A percentile compares a stretch with the other conserved stretches of the same genome.
These are phyloP conservation scores for Akanthomyces lecanii DNA, from an alignment of 2,329 filamentous ascomycete genomes.

Conservation along the genomic window DNA sequence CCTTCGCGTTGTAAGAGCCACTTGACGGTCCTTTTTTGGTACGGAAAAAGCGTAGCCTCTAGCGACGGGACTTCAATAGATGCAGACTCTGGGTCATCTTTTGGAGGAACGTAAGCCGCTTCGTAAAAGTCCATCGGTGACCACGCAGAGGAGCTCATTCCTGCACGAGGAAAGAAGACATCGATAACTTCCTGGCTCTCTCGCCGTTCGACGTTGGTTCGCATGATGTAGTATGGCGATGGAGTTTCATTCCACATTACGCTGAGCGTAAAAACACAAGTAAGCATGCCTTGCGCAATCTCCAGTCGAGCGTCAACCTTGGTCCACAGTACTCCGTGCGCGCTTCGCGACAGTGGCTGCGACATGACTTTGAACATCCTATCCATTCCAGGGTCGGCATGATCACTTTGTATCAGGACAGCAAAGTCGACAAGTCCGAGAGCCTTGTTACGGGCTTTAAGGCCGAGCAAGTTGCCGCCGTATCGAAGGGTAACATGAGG, in stretches of 20 bases:
- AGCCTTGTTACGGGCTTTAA: slow-evolving; percentile 5
- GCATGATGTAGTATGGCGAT: slow-evolving; percentile 29
- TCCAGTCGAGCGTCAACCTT: slow-evolving; percentile 25
- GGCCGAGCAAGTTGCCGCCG: neutral
- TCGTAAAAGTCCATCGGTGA: slow-evolving; percentile 63
- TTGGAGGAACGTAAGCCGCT: slow-evolving; percentile 57
- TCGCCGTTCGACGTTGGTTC: slow-evolving; percentile 27
- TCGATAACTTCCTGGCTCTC: slow-evolving; percentile 35
- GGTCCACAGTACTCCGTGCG: slow-evolving; percentile 34
- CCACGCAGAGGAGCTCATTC: slow-evolving; percentile 25
- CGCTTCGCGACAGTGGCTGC: neutral
- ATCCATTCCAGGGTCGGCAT: slow-evolving; percentile 6
- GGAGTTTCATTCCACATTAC: slow-evolving; percentile 42
- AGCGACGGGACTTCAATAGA: slow-evolving; percentile 41
- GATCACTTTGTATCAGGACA: neutral
- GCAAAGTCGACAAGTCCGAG: neutral
- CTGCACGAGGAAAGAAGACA: slow-evolving; percentile 29
- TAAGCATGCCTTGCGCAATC: slow-evolving; percentile 6
- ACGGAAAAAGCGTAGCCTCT: slow-evolving; percentile 59
- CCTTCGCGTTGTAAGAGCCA: slow-evolving; percentile 69
- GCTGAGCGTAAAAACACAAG: slow-evolving; percentile 27
- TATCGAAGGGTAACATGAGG: slow-evolving; percentile 13
- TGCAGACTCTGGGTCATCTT: slow-evolving; percentile 34
- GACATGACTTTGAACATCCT: slow-evolving; percentile 19
- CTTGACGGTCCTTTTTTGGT: slow-evolving; percentile 64